These are phyloP conservation scores for Tubosaeta sp. DNA, from an alignment of 768 basidiomycete species.

Conservation along the genomic window DNA sequence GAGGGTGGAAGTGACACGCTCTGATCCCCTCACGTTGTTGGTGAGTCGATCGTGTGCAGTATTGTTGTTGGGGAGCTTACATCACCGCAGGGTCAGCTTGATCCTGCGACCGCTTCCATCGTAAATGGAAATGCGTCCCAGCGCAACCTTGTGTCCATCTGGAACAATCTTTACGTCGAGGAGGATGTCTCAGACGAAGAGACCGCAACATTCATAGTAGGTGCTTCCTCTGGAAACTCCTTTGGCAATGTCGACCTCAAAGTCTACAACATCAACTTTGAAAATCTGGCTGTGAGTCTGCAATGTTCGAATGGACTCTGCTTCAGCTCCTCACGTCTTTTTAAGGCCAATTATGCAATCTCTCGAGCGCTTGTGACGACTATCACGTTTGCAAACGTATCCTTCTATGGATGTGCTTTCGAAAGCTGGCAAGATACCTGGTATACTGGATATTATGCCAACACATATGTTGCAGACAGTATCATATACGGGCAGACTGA, in stretches of 20 bases:
- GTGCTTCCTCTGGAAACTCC: slow-evolving; percentile 27
- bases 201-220: slow-evolving; percentile 54
- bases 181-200: slow-evolving; percentile 50
- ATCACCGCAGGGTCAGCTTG: slow-evolving; percentile 45
- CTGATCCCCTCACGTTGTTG: slow-evolving; percentile 51
- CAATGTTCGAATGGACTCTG: neutral
- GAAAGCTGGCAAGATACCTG: slow-evolving; percentile 38
- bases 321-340: neutral
- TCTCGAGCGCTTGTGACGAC: slow-evolving; percentile 60
- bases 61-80: neutral
- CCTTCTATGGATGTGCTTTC: slow-evolving; percentile 37
- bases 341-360: slow-evolving; percentile 49
- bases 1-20: slow-evolving; percentile 52
- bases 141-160: slow-evolving; percentile 50
- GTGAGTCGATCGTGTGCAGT: slow-evolving; percentile 28
- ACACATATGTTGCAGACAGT: slow-evolving; percentile 58
- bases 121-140: slow-evolving; percentile 41
- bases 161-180: slow-evolving; percentile 42
- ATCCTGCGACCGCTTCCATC: slow-evolving; percentile 33
- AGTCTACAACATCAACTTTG: neutral
- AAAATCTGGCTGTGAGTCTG: neutral
- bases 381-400: slow-evolving; percentile 62
- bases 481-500: slow-evolving; percentile 62
- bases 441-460: slow-evolving; percentile 56
- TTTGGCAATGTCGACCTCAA: neutral